Conservation (phyloP, 805 yeast genomes). For the Spathaspora gorwiae region DNA sequence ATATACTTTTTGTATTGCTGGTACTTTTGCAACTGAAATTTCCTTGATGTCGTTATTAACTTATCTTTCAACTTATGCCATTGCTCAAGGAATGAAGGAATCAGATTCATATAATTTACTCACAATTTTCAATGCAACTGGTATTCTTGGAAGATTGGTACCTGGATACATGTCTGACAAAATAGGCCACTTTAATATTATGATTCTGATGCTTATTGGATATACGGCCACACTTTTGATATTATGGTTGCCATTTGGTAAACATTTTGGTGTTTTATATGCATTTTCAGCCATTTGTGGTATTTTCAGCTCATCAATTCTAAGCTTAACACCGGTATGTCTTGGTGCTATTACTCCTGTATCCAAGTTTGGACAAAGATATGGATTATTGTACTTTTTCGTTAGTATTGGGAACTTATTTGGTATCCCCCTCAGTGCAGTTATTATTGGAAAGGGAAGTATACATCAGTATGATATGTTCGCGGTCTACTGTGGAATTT, state of each 20-base stretch:
- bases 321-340: conserved; percentile 65
- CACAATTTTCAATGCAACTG: conserved; percentile 42
- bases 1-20: conserved; percentile 32
- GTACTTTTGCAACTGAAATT: conserved; percentile 46
- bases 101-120: conserved; percentile 40
- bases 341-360: conserved; percentile 63
- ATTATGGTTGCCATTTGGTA: conserved; percentile 68
- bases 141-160: conserved; percentile 50
- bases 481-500: conserved; percentile 27
- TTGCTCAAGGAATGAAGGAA: conserved; percentile 43
- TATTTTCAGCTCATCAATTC: conserved; percentile 55
- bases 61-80: conserved; percentile 55
- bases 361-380: conserved; percentile 61
- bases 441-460: conserved; percentile 30
- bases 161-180: conserved; percentile 55
- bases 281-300: conserved; percentile 55
- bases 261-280: conserved; percentile 37
- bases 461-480: conserved; percentile 25
- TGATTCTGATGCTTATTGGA: conserved; percentile 43
- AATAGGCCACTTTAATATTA: conserved; percentile 54
- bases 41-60: conserved; percentile 49
- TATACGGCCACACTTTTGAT: conserved; percentile 46
- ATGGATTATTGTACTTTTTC: conserved; percentile 61
- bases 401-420: conserved; percentile 42
- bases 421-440: conserved; percentile 34